Evolutionary conservation across 2,329 filamentous ascomycete species (phyloP).

Genomic region (Aspergillus brasiliensis): DNA sequence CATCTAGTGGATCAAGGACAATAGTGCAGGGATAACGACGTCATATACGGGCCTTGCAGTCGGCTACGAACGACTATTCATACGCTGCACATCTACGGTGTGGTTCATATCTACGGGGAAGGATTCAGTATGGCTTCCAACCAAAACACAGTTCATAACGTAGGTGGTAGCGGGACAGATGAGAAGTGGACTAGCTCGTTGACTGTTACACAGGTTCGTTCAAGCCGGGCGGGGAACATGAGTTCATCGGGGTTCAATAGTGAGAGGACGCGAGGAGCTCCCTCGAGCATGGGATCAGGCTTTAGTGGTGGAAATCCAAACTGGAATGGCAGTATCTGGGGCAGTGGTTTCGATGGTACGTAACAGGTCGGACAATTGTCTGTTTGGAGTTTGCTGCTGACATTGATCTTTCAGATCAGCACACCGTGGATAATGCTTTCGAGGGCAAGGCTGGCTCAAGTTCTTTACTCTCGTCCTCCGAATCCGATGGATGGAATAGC

Average conservation of each 20-base stretch:
- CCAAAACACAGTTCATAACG: slow-evolving; percentile 39
- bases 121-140: slow-evolving; percentile 42
- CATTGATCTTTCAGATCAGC: slow-evolving; percentile 26
- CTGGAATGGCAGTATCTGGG: slow-evolving; percentile 57
- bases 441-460: slow-evolving; percentile 68
- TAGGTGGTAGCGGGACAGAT: slow-evolving; percentile 26
- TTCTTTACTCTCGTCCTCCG: slow-evolving; percentile 68
- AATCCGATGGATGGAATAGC: slow-evolving; percentile 64
- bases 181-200: slow-evolving; percentile 16
- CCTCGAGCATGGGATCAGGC: slow-evolving; percentile 45
- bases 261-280: slow-evolving; percentile 40
- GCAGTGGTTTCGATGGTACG: slow-evolving; percentile 48
- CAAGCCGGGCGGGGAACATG: slow-evolving; percentile 44
- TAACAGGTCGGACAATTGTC: background rate
- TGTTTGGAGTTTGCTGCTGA: background rate
- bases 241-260: slow-evolving; percentile 37
- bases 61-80: background rate
- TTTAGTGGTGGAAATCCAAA: slow-evolving; percentile 48
- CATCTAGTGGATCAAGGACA: background rate
- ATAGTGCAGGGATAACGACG: slow-evolving; percentile 18
- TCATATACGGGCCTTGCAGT: slow-evolving; percentile 1
- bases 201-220: slow-evolving; percentile 28
- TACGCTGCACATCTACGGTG: slow-evolving; percentile 11
- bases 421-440: slow-evolving; percentile 34
- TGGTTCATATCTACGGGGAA: slow-evolving; percentile 13